Percentiles rank a stretch among this genome's conserved stretches.
Evolutionary conservation across 768 basidiomycete species (phyloP).

Genomic region (Clathrus columnatus): DNA sequence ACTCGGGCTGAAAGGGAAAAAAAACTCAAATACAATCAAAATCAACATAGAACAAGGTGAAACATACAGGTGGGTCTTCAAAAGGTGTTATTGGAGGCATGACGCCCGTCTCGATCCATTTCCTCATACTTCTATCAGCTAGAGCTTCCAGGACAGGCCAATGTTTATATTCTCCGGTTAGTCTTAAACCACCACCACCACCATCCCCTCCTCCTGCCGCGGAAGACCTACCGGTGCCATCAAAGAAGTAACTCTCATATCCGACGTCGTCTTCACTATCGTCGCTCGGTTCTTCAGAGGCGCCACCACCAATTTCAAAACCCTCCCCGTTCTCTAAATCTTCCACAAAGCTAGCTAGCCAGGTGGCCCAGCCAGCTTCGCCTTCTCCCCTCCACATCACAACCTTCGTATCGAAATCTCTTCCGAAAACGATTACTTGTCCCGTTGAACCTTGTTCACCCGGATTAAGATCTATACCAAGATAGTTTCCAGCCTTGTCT

Average conservation of each 20-base stretch:
- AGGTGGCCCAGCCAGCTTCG: constrained; percentile 86
- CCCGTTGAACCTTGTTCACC: constrained; percentile 65
- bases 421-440: constrained; percentile 97
- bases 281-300: constrained; percentile 46
- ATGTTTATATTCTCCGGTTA: constrained; percentile 81
- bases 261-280: constrained; percentile 79
- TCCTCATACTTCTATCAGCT: constrained; percentile 81
- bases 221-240: constrained; percentile 66
- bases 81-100: constrained; percentile 40
- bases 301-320: constrained; percentile 59
- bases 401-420: constrained; percentile 97
- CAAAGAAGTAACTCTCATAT: constrained; percentile 81
- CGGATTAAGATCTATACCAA: constrained; percentile 92
- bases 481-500: constrained; percentile 93
- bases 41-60: not conserved
- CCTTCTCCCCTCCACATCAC: constrained; percentile 92
- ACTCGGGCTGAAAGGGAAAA: not conserved
- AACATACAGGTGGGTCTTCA: not conserved
- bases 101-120: constrained; percentile 78
- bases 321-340: constrained; percentile 88
- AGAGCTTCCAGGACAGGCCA: constrained; percentile 92
- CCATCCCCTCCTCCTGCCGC: constrained; percentile 74
- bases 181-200: constrained; percentile 61
- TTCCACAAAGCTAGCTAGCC: constrained; percentile 85
- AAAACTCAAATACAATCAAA: not conserved